phyloP scores from a whole-genome alignment of 2,329 filamentous ascomycete genomes.

The Xylariaceae sp. region DNA sequence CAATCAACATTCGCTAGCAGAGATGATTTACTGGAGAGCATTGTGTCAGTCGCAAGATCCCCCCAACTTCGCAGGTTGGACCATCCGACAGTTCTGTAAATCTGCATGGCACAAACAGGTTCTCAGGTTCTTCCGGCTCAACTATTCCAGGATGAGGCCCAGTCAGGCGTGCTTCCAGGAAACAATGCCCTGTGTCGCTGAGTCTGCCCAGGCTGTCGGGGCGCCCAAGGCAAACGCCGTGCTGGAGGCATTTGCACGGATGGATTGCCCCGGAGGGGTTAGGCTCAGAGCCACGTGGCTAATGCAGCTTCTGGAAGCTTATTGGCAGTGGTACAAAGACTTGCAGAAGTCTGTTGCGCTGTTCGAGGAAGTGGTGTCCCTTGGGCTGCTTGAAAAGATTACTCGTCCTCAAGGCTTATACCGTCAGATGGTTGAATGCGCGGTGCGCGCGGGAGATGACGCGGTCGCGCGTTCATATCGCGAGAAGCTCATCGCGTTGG shows the following conservation, averaged over 20 bases:
- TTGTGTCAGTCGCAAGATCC: slow-evolving; percentile 15
- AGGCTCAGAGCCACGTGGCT: slow-evolving; percentile 29
- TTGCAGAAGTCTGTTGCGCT: slow-evolving; percentile 19
- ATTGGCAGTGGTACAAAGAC: slow-evolving; percentile 25
- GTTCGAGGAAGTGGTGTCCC: slow-evolving; percentile 19
- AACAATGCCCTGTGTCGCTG: slow-evolving; percentile 25
- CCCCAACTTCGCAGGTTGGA: slow-evolving; percentile 21
- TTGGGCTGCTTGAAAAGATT: slow-evolving; percentile 16
- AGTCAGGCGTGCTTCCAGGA: slow-evolving; percentile 11
- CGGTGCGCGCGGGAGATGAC: slow-evolving; percentile 27
- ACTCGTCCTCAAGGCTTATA: slow-evolving; percentile 25
- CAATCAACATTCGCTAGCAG: slow-evolving; percentile 12
- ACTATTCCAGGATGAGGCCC: slow-evolving; percentile 22
- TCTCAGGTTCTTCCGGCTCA: slow-evolving; percentile 27
- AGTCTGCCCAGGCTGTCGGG: slow-evolving; percentile 23
- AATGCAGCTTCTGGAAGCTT: slow-evolving; percentile 26
- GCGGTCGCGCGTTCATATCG: slow-evolving; percentile 25
- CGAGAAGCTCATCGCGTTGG: slow-evolving; percentile 15
- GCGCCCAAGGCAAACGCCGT: slow-evolving; percentile 22
- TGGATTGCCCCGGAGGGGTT: slow-evolving; percentile 11
- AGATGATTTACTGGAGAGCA: slow-evolving; percentile 27
- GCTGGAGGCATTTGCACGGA: slow-evolving; percentile 20
- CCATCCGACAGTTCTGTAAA: slow-evolving; percentile 23
- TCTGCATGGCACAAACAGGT: slow-evolving; percentile 23
- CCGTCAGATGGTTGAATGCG: slow-evolving; percentile 33